Percentiles rank a stretch among this genome's conserved stretches.
Conservation (phyloP, 805 yeast species). For the Zygoascus bituminiphila region DNA sequence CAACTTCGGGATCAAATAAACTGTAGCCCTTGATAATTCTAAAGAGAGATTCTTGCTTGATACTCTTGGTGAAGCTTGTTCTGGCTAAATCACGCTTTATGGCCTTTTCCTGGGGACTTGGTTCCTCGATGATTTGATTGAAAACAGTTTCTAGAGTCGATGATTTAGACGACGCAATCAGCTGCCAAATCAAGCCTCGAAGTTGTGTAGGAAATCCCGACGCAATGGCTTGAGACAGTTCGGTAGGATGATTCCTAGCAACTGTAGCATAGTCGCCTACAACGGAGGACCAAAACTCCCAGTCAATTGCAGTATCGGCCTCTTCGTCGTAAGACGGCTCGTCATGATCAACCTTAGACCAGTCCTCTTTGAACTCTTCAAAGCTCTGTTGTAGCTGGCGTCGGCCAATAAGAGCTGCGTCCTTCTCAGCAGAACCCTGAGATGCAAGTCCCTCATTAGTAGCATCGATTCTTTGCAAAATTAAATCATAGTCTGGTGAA, state of each 20-base stretch:
- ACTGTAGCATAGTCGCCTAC: conserved; percentile 68
- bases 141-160: conserved; percentile 52
- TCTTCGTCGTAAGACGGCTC: conserved; percentile 4
- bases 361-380: conserved; percentile 17
- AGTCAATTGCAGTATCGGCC: conserved; percentile 18
- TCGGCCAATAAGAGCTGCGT: conserved; percentile 40
- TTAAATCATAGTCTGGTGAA: conserved; percentile 45
- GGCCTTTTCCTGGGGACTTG: conserved; percentile 60
- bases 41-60: conserved; percentile 57
- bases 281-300: conserved; percentile 76
- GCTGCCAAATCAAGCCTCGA: conserved; percentile 89
- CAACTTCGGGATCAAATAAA: conserved; percentile 82
- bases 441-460: conserved; percentile 44
- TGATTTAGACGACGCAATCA: conserved; percentile 71
- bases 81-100: conserved; percentile 78
- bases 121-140: conserved; percentile 37
- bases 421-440: conserved; percentile 45
- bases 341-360: conserved; percentile 19
- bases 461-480: conserved; percentile 51
- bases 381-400: conserved; percentile 30
- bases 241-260: conserved; percentile 52
- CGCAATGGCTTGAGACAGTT: conserved; percentile 52
- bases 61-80: conserved; percentile 69
- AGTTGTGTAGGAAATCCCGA: conserved; percentile 78
- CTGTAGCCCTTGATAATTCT: conserved; percentile 79